Base-by-base conservation (phyloP, 2,329 filamentous ascomycete genomes). In the Phialemonium atrogriseum region DNA sequence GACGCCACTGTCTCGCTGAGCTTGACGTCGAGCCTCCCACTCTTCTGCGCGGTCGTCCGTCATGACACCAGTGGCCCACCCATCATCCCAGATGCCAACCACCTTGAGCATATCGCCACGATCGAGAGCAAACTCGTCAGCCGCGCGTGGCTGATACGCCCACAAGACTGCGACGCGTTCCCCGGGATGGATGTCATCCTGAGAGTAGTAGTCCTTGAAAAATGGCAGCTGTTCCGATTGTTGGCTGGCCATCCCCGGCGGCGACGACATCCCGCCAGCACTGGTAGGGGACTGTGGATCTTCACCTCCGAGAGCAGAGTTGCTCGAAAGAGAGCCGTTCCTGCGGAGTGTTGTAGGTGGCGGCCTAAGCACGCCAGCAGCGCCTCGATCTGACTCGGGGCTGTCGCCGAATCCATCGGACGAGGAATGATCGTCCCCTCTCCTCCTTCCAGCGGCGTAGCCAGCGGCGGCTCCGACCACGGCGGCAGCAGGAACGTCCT, bases 141-240 rank as follows among this genome's bases (percentile, higher is more conserved):
- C 77, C 5, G 91, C 91, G 20, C 91, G 83, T 20, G 91, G 89
- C 47, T 94, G 86, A 56, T 98, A 98, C 2, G 91, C 89, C 91
- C 91, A 98, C 10, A 98, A 71, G 3, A 87, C 85, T 10, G 91
- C 76, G 24, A 98, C 89, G 37, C 82, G 81, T 49, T 96, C 88
- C 35, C 84, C 82, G 0, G 89, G 84, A 48, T 89, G 85, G 36
- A 98, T 94, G 47, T 96, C 88, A 48, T 96, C 91, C 46, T 89
- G 81, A 3, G 89, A 96, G 54, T 98, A 98, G 59, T 98, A 98
- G 56, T 98, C 91, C 53, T 94, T 94, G 75, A 98, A 98, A 52
- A 87, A 94, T 4, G 84, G 80, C 33, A 98, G 64, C 55, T 96
- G 91, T 58, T 98, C 91, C 1, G 89, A 96, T 54, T 95, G 87